Evolutionary conservation across 2,329 filamentous ascomycete genomes (phyloP), one percentile per base, ranked within the genome.

Genomic region (Westerdykella ornata): DNA sequence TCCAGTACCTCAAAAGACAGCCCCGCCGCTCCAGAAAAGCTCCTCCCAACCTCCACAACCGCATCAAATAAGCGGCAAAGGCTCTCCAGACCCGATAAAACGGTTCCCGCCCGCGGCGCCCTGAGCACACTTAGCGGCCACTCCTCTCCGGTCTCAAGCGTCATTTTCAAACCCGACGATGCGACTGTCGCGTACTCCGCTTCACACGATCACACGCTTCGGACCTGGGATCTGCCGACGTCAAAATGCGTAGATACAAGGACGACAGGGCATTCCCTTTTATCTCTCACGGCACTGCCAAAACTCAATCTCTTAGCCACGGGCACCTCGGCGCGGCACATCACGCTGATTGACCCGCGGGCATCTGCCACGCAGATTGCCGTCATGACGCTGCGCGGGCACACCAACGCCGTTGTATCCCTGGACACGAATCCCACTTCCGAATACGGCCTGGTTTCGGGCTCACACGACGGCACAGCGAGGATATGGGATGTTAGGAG

Each of bases 401-500:
- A 97, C 69, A 80, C 80, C 45, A 95, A 95, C 70, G 75, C 74
- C 5, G 76, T 84, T 9, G 76, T 80, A 2, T 69, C 70, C n/a
- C 67, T 84, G 30, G 72, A 75, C 11, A 68, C 69, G 9, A 76
- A 80, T 52, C 79, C 79, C 0, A 76, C 79, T 31, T 89, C 83
- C 58, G 80, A 82, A 47, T 87, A 89, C 68, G 81, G 84, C n/a
- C 75, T 98, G 7, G 86, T 90, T 0, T 92, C 85, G 22, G 90
- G 80, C n/a, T 85, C 84, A 35, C 86, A 94, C 66, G 92, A 98
- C 65, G 88, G 90, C 26, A 95, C 88, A 1, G 92, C 87, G 58
- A 79, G 88, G 38, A 81, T 98, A 37, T 98, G 92, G 92, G 92
- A 98, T 72, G 75, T 97, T 50, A 76, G 92, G 41, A 83, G 80